Base-by-base conservation (phyloP, 2,329 filamentous ascomycete species). In the Phialophora verrucosa region DNA sequence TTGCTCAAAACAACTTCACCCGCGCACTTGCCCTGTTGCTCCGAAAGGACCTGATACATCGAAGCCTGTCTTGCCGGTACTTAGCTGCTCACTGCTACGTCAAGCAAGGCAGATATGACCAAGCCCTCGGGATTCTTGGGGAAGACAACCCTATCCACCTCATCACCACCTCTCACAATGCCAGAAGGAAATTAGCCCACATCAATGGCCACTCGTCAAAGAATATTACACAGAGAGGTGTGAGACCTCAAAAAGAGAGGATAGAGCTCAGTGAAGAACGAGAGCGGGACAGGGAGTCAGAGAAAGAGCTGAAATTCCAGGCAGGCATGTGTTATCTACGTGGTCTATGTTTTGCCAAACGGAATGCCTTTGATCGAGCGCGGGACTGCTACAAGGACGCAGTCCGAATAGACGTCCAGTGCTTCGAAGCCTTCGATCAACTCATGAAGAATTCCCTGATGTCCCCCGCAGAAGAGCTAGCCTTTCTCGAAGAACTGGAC, bases 331-430 rank as follows among this genome's bases (percentile, higher is more conserved):
- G 95, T 81, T 97, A 96, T 77, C 82, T 99, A 60, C 86, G 95
- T 27, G 95, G 95, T 4, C 85, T 97, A 58, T 98, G 96, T 83
- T 97, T 93, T 76, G 93, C 95, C 6, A 97, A 97, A 79, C 92
- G 97, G 77, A 99, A 98, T 78, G 91, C 94, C 29, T 98, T 98
- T 74, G 95, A 99, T 77, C 89, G 93, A 38, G 95, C 95, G 60
- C 97, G 97, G 78, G 93, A 98, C 74, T 98, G 95, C 81, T 99
- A 98, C 84, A 98, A 97, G 81, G 92, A 96, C 74, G 95, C 95
- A 1, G 93, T 98, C 54, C 88, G 91, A 68, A 97, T 99, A 75
- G 95, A 99, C 76, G 93, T 98, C 3, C 93, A 97, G 78, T 99
- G 95, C 79, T 98, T 97, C 76, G 95, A 99, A 79, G 95, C 95